Conservation (phyloP, 306 rosid genomes). For the Begonia fuchsioides region DNA sequence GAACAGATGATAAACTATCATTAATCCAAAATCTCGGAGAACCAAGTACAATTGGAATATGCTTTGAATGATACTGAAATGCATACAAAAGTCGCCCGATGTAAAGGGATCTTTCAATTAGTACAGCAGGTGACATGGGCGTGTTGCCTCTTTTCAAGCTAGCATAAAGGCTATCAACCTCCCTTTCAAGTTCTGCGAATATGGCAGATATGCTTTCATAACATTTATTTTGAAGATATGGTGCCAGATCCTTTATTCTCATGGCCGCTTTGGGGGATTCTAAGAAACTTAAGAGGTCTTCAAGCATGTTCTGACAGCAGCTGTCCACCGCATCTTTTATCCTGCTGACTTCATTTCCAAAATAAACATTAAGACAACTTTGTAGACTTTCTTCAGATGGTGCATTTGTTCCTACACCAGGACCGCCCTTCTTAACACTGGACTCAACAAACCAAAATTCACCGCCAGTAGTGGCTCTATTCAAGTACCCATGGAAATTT, state of each 20-base stretch:
- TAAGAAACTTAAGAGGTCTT: conserved; percentile 70
- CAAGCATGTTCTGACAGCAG: conserved; percentile 61
- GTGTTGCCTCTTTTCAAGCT: conserved; percentile 29
- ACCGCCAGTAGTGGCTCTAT: conserved; percentile 46
- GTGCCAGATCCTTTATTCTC: conserved; percentile 64
- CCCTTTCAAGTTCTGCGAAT: conserved; percentile 40
- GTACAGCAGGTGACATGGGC: conserved; percentile 25
- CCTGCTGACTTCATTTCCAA: conserved; percentile 69
- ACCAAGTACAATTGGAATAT: conserved; percentile 74
- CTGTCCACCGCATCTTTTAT: conserved; percentile 72
- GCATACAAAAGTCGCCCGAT: conserved; percentile 87
- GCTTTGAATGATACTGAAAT: conserved; percentile 70
- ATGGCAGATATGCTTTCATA: conserved; percentile 48
- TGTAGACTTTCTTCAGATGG: conserved; percentile 49
- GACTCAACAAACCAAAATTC: conserved; percentile 86
- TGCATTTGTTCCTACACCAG: conserved; percentile 31
- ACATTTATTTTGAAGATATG: conserved; percentile 70
- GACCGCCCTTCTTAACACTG: conserved; percentile 37
- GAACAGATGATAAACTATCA: conserved; percentile 31
- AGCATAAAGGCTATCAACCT: conserved; percentile 48
- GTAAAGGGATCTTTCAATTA: conserved; percentile 73
- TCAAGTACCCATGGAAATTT: conserved; percentile 42
- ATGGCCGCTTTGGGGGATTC: conserved; percentile 85
- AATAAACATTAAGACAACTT: conserved; percentile 65
- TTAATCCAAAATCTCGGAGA: conserved; percentile 77